phyloP scores from a whole-genome alignment of 371 early-diverging fungal species.

The Nematocida minor region DNA sequence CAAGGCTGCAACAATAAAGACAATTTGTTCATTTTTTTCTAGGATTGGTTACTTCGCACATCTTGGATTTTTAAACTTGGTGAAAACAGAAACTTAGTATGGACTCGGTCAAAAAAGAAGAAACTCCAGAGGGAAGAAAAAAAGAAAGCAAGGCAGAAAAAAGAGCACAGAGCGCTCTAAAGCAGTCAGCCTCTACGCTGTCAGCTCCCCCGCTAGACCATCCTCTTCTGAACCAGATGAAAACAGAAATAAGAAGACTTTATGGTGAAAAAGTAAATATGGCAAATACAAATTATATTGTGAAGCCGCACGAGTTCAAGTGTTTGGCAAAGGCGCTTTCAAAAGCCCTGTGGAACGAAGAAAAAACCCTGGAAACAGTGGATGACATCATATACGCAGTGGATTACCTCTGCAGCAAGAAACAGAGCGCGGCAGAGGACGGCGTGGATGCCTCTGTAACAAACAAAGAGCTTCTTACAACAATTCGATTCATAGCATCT shows the following conservation, averaged over 20 bases:
- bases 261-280: conserved; percentile 54
- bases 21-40: conserved; percentile 6
- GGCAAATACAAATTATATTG: conserved; percentile 45
- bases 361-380: conserved; percentile 18
- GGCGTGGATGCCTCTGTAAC: not conserved
- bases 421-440: not conserved
- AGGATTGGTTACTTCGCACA: not conserved
- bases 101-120: not conserved
- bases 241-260: conserved; percentile 36
- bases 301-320: conserved; percentile 52
- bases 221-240: conserved; percentile 40
- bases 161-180: not conserved
- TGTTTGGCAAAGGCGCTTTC: conserved; percentile 35
- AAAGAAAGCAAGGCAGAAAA: not conserved
- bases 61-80: not conserved
- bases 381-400: conserved; percentile 46
- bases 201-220: not conserved
- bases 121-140: not conserved
- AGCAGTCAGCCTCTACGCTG: not conserved
- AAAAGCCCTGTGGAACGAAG: conserved; percentile 28
- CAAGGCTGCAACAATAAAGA: too few species aligned
- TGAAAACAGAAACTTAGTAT: conserved; percentile 4
- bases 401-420: conserved; percentile 18
- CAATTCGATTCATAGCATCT: not conserved
- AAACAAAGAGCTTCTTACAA: not conserved